These are phyloP conservation scores for Lepidium africanum DNA, from an alignment of 345 rosid genomes.

Conservation along the genomic window DNA sequence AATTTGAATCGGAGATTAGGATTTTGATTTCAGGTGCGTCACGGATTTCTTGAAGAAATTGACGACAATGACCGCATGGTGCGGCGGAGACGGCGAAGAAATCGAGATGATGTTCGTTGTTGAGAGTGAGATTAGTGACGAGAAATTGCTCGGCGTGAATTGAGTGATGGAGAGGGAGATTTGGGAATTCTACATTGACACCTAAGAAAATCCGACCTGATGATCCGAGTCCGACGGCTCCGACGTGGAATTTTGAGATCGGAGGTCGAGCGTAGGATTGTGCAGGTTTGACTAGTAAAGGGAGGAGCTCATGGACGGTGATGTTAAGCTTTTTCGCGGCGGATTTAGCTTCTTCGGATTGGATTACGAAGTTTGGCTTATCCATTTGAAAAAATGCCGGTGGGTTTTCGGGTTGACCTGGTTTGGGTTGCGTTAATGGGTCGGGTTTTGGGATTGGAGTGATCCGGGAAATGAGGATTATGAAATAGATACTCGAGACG, in stretches of 20 bases:
- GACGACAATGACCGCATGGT: conserved; percentile 99
- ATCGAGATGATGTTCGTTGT: conserved; percentile 46
- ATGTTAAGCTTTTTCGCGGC: conserved; percentile 51
- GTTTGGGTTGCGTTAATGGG: neutral
- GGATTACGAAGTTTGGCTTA: conserved; percentile 53
- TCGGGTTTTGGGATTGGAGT: conserved; percentile 19
- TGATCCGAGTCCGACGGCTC: conserved; percentile 75
- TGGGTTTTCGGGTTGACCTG: conserved; percentile 23
- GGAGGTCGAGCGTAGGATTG: conserved; percentile 66
- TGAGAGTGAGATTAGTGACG: conserved; percentile 70
- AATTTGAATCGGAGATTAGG: conserved; percentile 34
- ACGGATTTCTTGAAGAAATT: conserved; percentile 84
- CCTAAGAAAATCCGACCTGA: conserved; percentile 91
- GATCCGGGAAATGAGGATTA: conserved; percentile 20
- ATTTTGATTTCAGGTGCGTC: conserved; percentile 48
- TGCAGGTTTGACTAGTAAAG: conserved; percentile 58
- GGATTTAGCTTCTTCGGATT: conserved; percentile 55
- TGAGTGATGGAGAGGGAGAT: conserved; percentile 83
- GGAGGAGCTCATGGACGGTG: conserved; percentile 53
- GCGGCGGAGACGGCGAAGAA: conserved; percentile 82
- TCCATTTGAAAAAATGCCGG: conserved; percentile 27
- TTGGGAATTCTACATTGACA: conserved; percentile 79
- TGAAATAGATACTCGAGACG: conserved; percentile 5
- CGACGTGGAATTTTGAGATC: conserved; percentile 77
- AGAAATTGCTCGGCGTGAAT: conserved; percentile 98